Evolutionary conservation across 345 rosid genomes (phyloP), one percentile per base, ranked within the genome.

Genomic region (Gossypium sturtianum): DNA sequence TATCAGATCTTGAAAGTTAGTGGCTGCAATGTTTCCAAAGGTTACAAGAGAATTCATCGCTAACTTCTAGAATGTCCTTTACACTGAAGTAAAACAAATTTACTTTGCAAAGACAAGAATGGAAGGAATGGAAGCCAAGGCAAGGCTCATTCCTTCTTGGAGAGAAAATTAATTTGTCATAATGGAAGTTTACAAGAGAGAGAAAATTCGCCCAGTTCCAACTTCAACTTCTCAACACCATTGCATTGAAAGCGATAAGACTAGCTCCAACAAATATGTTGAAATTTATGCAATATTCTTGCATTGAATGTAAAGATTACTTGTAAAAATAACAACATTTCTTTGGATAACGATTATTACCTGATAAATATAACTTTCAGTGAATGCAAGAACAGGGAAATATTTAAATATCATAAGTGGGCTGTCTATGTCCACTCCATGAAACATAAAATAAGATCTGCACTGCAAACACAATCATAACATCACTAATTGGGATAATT

Each of bases 401-500:
- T 85, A 86, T 78, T 78, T 82, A 85, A 92, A 90, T 61, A 92
- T 15, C 56, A 82, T 74, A 71, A 84, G 82, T 0, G 93, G 97
- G 54, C 64, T 53, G 79, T 80, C 87, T 64, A 86, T 78, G 52
- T 92, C 91, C 84, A 94, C 76, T 13, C 80, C 89, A 71, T 90
- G 97, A 82, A 94, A 94, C 97, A 94, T 94, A 82, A 90, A 92
- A 75, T 94, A 94, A 74, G 97, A 94, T 74, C 97, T 87, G 87
- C 97, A 87, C 97, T 94, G n/a, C 60, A 70, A 22, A 47, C 47
- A 53, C 56, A 57, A 70, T 43, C 56, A 77, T 47, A 44, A 65
- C 16, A 62, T 69, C 49, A 76, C 17, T 11, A 51, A 17, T 29
- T 29, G 64, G 59, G 61, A 70, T 29, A 67, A 59, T 47, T 29